Percentiles rank a stretch among this genome's conserved stretches.
These are phyloP conservation scores for Gnaphalium uliginosum DNA, from an alignment of 129 eudicot species.

Conservation along the genomic window DNA sequence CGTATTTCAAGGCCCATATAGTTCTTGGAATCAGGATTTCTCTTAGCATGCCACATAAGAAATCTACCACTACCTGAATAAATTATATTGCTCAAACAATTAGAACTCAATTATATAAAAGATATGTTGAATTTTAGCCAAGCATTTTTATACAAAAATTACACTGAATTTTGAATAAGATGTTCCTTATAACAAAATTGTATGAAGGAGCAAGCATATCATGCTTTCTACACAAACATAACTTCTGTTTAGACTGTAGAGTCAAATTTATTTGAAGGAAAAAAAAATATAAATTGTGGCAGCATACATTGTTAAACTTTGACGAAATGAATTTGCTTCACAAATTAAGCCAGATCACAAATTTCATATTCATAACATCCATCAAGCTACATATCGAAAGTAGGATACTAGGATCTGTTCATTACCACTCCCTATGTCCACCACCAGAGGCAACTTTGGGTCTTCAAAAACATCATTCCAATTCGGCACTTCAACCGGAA, in stretches of 20 bases:
- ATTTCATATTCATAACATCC: not conserved
- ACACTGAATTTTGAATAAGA: not conserved
- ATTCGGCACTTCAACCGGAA: slow-evolving; percentile 70
- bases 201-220: not conserved
- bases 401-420: slow-evolving; percentile 15
- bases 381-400: slow-evolving; percentile 1
- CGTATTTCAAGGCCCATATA: slow-evolving; percentile 94
- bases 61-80: slow-evolving; percentile 95
- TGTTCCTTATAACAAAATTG: not conserved
- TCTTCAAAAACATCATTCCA: slow-evolving; percentile 82
- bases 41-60: slow-evolving; percentile 95
- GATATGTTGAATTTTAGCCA: not conserved
- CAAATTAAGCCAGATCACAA: not conserved
- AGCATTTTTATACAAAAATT: not conserved
- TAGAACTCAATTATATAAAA: slow-evolving; percentile 1
- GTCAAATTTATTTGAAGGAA: not conserved
- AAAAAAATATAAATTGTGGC: not conserved
- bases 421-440: slow-evolving; percentile 92
- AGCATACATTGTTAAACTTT: not conserved
- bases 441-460: slow-evolving; percentile 81
- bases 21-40: slow-evolving; percentile 60
- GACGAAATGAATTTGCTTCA: not conserved
- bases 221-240: not conserved
- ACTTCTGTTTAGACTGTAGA: not conserved
- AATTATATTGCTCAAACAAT: slow-evolving; percentile 3